Conservation (phyloP, 1,139 yeast genomes). For the Chernovozyma aurita region DNA sequence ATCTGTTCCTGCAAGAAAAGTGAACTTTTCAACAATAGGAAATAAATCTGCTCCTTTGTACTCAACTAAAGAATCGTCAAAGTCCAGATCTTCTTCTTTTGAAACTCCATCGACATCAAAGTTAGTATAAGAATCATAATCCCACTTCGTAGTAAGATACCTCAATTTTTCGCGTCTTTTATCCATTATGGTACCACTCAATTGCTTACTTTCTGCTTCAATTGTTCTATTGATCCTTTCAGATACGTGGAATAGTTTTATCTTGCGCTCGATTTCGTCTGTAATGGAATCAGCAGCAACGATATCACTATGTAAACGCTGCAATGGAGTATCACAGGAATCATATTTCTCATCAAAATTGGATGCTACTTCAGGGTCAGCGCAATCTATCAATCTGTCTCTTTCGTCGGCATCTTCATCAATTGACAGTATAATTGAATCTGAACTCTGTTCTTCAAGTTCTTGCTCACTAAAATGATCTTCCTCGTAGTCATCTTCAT, state of each 20-base stretch:
- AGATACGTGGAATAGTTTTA: constrained; percentile 39
- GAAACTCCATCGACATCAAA: constrained; percentile 45
- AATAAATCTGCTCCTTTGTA: constrained; percentile 66
- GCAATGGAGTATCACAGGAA: constrained; percentile 7
- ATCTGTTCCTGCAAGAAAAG: constrained; percentile 68
- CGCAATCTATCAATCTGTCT: constrained; percentile 3
- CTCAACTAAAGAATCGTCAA: constrained; percentile 47
- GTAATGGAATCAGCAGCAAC: constrained; percentile 32
- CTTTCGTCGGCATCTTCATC: constrained; percentile 13
- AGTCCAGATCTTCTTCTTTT: constrained; percentile 33
- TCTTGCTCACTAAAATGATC: constrained; percentile 13
- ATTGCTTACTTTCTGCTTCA: constrained; percentile 29
- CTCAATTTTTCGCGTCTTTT: constrained; percentile 31
- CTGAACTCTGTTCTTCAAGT: constrained; percentile 10
- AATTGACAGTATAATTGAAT: constrained; percentile 5
- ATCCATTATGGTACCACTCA: constrained; percentile 28
- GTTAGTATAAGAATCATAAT: constrained; percentile 56
- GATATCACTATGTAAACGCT: constrained; percentile 31
- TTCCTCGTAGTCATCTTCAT: constrained; percentile 18
- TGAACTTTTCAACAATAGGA: constrained; percentile 88
- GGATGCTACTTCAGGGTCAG: constrained; percentile 1
- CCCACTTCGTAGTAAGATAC: constrained; percentile 34
- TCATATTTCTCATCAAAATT: constrained; percentile 1
- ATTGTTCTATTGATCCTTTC: constrained; percentile 30
- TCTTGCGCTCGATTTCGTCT: constrained; percentile 32